Base-by-base conservation (phyloP, 495 filamentous ascomycete genomes). In the Aspergillus ostianus region DNA sequence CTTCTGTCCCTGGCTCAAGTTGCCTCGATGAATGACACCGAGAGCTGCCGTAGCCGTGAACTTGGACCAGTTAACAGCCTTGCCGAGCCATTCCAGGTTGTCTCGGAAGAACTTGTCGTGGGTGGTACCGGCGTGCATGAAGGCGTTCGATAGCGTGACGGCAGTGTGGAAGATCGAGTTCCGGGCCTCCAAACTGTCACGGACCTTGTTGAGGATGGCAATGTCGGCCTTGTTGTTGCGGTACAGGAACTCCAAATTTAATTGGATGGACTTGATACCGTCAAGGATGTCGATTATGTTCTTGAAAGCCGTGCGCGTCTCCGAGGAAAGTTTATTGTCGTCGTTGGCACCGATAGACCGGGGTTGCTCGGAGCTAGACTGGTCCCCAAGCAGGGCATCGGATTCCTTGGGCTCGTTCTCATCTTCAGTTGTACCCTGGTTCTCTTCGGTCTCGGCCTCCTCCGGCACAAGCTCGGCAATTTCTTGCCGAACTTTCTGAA, bases 61-160 rank as follows among this genome's bases (percentile, higher is more conserved):
- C 69, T 99, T 99, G 57, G 94, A 97, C 95, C 95, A 99, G 77
- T 99, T 99, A 17, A 98, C 91, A 48, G 95, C 95, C 77, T 98
- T 99, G 32, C 93, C 91, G 9, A 99, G 82, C 95, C 95, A 99
- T 53, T 99, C 95, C 27, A 99, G 74, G 61, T 98, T 99, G 63
- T 97, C 92, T 3, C 95, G 83, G 81, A 98, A 97, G 78, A 98
- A 99, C 65, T 89, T 91, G 72, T 98, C 95, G 61, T 93, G 92
- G 0, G 93, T 97, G 8, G 95, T 98, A 36, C 95, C 95, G n/a
- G 95, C 91, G 67, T 99, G 94, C 93, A 98, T 99, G 73, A 99
- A 98, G 13, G 92, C 95, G 70, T 97, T 97, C 60, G 94, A 93
- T 62, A 99, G 91, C 0, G 94, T 98, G 45, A 98, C 91, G 1